Evolutionary conservation across 2,329 filamentous ascomycete species (phyloP), one percentile per base, ranked within the genome.

Genomic region (Colletotrichum eleusines): DNA sequence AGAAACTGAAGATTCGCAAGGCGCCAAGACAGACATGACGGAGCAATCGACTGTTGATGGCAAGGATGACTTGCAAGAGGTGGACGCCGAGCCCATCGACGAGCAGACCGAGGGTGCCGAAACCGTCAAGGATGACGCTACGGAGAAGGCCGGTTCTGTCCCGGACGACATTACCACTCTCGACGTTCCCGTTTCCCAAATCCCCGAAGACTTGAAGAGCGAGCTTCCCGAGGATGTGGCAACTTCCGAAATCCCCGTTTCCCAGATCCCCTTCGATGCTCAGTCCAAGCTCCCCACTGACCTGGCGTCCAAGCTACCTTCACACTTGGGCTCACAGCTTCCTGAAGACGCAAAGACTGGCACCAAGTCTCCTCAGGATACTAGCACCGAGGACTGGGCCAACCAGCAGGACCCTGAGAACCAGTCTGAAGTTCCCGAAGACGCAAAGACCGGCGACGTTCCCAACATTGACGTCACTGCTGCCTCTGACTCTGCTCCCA

Each of bases 201-300:
- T 71, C 6, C 69, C 70, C 6, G 46, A 63, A 3, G 53, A 42
- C 16, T 16, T 71, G 9, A 71, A 71, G 69, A 71, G 59, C 33
- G 69, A 71, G 26, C 50, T 71, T 42, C 72, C 74, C 12, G 71
- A 74, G 4, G 70, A 74, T 18, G 2, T 74, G 8, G 60, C 74
- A 63, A 67, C 72, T 5, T 66, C 69, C 60, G 69, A 71, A 38
- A 71, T 71, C 8, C 69, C 69, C 5, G 69, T 71, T 5, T 71
- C 69, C 1, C 69, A 71, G 31, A 71, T 71, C 20, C 69, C 65
- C 5, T 54, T 69, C 6, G 69, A 71, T 1, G 69, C 64, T 33
- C 64, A 69, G 16, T 63, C 69, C 1, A 68, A 71, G 53, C 69
- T 71, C 0, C 69, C 69, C n/a, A 55, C 54, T 12, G 67, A 70